Evolutionary conservation across 352 stramenopile genomes (phyloP).

Genomic region (Phytophthora fragariae): DNA sequence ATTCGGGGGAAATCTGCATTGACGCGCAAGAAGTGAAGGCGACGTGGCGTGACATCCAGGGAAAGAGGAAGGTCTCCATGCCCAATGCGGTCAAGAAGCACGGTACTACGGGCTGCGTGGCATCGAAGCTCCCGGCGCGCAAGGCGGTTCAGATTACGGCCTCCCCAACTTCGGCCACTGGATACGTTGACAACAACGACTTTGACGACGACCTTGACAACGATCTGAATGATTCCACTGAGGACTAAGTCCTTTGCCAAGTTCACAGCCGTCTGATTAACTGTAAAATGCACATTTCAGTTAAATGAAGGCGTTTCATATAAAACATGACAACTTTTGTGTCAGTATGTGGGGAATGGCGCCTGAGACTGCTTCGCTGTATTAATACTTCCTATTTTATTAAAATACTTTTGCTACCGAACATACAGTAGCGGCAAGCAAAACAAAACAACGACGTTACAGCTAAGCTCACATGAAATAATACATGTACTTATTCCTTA

Average conservation of each 20-base stretch:
- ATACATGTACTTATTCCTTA: too few relatives aligned
- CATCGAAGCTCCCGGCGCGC: constrained; percentile 21
- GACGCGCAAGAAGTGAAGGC: constrained; percentile 10
- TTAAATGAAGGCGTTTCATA: too few relatives aligned
- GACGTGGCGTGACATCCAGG: constrained; percentile 7
- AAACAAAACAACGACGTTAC: too few relatives aligned
- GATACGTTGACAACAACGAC: constrained; percentile 3
- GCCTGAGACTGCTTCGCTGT: too few relatives aligned
- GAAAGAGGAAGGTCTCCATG: constrained; percentile 32
- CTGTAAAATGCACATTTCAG: too few relatives aligned
- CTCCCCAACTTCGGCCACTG: not conserved
- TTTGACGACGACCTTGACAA: constrained; percentile 5
- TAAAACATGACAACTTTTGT: too few relatives aligned
- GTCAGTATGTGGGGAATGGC: too few relatives aligned
- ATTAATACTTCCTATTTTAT: too few relatives aligned
- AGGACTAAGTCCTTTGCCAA: not conserved
- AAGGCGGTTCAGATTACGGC: constrained; percentile 19
- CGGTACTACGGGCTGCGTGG: constrained; percentile 29
- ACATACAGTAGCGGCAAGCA: too few relatives aligned
- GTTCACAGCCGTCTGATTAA: too few relatives aligned
- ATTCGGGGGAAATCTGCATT: constrained; percentile 25
- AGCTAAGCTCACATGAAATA: too few relatives aligned
- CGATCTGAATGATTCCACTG: not conserved
- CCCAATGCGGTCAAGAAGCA: constrained; percentile 32
- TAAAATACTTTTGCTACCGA: too few relatives aligned